Evolutionary conservation across 2,329 filamentous ascomycete species (phyloP).

Genomic region (Monosporascus sp.): DNA sequence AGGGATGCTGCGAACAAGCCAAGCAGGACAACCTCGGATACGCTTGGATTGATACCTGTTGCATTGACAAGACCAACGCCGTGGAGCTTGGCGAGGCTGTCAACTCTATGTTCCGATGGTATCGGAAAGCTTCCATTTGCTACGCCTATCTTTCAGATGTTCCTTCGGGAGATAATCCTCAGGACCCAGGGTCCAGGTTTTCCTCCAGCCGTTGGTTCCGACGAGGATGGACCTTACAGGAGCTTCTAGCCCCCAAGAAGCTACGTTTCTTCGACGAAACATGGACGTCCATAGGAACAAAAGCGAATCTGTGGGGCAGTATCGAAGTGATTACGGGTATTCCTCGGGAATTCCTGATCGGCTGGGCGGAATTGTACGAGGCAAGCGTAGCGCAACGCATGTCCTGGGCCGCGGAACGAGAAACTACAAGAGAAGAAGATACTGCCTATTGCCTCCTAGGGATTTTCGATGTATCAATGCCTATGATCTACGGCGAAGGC

Average conservation of each 20-base stretch:
- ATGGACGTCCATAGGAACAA: neutral
- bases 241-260: too few relatives aligned
- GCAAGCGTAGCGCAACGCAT: too few relatives aligned
- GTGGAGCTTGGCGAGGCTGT: neutral
- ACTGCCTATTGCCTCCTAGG: too few relatives aligned
- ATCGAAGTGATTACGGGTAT: too few relatives aligned
- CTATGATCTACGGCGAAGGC: too few relatives aligned
- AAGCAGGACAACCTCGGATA: neutral
- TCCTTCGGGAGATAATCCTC: neutral
- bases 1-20: neutral
- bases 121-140: neutral
- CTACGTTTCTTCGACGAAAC: neutral
- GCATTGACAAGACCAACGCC: neutral
- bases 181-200: neutral
- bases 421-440: too few relatives aligned
- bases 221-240: neutral
- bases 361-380: too few relatives aligned
- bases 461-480: too few relatives aligned
- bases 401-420: too few relatives aligned
- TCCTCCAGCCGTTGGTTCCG: neutral
- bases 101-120: neutral
- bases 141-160: neutral
- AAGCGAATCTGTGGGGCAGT: too few relatives aligned
- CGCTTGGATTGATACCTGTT: neutral
- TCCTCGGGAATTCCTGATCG: too few relatives aligned